Base-by-base conservation (phyloP, 495 filamentous ascomycete species). In the Penicillium ucsense region DNA sequence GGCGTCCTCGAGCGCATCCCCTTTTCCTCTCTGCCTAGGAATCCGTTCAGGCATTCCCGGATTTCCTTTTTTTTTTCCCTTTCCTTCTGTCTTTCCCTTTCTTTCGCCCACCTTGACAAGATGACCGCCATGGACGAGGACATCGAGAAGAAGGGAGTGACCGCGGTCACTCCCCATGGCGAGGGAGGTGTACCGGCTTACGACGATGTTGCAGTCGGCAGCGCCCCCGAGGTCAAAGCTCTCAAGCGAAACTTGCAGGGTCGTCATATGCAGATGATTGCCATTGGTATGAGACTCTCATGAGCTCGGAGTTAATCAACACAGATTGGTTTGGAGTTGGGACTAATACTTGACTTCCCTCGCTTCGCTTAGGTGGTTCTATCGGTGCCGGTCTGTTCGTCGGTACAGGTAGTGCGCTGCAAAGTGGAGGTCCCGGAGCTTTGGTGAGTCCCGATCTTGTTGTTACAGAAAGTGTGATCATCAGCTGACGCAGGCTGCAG, bases 191-290 rank as follows among this genome's bases (percentile, higher is more conserved):
- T 41, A 27, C 44, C 52, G 2, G 29, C 6, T 2, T 41, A 57
- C n/a, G 54, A 36, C 3, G 53, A 56, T 49, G 7, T 39, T 3
- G 12, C 28, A 7, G 35, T 40, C n/a, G 31, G 20, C 27, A 32
- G 29, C 28, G 31, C 27, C 2, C 74, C 75, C 45, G 78, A 69
- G 36, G 28, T 72, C 5, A 66, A 66, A 9, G 74, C 74, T 4
- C 60, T 76, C 10, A 56, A 63, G 34, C 57, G 72, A 33, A 65
- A 66, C 38, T 53, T 81, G 35, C 67, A 77, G 52, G 63, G 66
- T 38, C 73, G 82, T 31, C 83, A 88, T 54, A 78, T 86, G 74
- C 83, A 86, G 49, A 85, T 88, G 79, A 85, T 86, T 62, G 84
- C 83, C 42, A 82, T 88, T 53, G 83, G 81, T 76, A 59, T 43